These are phyloP conservation scores for Arthrobotrys conoides DNA, from an alignment of 2,329 filamentous ascomycete species.

Conservation along the genomic window DNA sequence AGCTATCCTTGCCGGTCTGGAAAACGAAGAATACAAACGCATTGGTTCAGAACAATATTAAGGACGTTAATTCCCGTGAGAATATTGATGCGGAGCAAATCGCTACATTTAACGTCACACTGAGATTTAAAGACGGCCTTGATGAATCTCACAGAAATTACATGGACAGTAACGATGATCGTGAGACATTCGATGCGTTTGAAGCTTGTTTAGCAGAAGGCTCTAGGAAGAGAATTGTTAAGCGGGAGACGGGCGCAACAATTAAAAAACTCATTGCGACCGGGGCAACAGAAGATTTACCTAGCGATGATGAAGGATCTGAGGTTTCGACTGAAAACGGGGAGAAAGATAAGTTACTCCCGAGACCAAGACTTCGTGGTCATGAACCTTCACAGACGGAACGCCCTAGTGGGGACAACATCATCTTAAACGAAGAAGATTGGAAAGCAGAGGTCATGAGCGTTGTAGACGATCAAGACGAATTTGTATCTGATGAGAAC, in stretches of 20 bases:
- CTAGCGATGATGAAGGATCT: conserved; percentile 76
- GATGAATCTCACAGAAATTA: conserved; percentile 88
- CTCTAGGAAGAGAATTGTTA: conserved; percentile 79
- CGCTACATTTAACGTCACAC: conserved; percentile 84
- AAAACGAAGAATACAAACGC: conserved; percentile 80
- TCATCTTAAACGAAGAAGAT: conserved; percentile 50
- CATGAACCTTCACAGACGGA: conserved; percentile 69
- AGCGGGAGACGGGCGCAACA: conserved; percentile 79
- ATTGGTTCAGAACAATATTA: conserved; percentile 90
- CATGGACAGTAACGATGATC: conserved; percentile 86
- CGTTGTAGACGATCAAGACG: conserved; percentile 62
- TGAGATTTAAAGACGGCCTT: conserved; percentile 88
- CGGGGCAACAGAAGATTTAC: conserved; percentile 82
- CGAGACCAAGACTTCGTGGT: conserved; percentile 78
- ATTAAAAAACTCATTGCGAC: conserved; percentile 85
- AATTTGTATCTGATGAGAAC: conserved; percentile 63
- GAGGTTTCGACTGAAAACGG: conserved; percentile 85
- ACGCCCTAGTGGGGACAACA: conserved; percentile 63
- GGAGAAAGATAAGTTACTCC: conserved; percentile 72
- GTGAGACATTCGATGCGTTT: conserved; percentile 95
- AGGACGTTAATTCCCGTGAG: conserved; percentile 78
- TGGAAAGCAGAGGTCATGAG: conserved; percentile 63
- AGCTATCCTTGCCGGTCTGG: conserved; percentile 93
- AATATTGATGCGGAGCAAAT: conserved; percentile 84
- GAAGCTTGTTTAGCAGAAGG: conserved; percentile 92